Base-by-base conservation (phyloP, 164 flowering plant genomes). In the Sedum album region DNA sequence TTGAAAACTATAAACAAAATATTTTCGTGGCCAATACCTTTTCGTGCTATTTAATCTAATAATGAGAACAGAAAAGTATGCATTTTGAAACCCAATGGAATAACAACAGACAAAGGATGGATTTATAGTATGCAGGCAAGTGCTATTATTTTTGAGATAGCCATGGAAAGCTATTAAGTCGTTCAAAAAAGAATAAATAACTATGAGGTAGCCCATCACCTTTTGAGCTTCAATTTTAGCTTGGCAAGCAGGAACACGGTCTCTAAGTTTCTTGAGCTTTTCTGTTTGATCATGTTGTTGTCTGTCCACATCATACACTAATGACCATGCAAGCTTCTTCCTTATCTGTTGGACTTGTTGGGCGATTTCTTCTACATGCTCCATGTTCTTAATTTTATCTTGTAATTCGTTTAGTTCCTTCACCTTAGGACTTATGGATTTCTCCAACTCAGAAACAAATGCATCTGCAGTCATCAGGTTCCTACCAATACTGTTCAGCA, bases 321-420 rank as follows among this genome's bases (percentile, higher is more conserved):
- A 82, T 39, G 90, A 76, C 99, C 99, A 95, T 3, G 99, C 99
- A 66, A 95, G 86, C 73, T 86, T 85, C 79, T 86, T 88, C 69
- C 70, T 89, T 53, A 92, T 57, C 51, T 74, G 83, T 69, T 85
- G 81, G 20, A 84, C 80, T 69, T 83, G 78, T 65, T 82, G 90
- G 64, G 93, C 79, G 25, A 89, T 84, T 81, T 89, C 93, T 75
- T 92, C 99, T 60, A 95, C 81, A 60, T 81, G 91, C 79, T 94
- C 94, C 88, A 88, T 83, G 76, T 70, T 87, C 75, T 82, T 88
- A 46, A 92, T 94, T 76, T 92, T 90, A 14, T 31, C 82, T 74
- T 82, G 82, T 79, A 94, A 72, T 71, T 90, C 96, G 69, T 74
- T 67, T 35, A 94, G 80, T 78, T 92, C 97, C 74, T 73, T 76